Evolutionary conservation across 768 basidiomycete genomes (phyloP).

Genomic region (Suillus decipiens): DNA sequence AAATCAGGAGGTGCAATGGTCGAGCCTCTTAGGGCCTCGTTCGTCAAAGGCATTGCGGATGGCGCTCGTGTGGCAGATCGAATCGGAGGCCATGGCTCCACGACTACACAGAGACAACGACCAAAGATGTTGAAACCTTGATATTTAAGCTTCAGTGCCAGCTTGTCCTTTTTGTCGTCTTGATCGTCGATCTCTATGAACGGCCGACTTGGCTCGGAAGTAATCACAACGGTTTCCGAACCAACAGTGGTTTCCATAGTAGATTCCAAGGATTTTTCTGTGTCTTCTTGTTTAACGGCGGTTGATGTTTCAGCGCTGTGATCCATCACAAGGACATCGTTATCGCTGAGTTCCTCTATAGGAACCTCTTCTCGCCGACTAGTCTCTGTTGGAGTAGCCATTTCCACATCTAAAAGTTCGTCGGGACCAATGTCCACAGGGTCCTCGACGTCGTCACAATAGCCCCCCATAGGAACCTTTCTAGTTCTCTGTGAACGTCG

Average conservation of each 20-base stretch:
- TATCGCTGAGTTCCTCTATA: not conserved
- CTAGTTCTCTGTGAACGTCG: conserved; percentile 36
- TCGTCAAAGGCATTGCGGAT: conserved; percentile 31
- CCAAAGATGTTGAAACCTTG: conserved; percentile 71
- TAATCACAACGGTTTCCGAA: conserved; percentile 3
- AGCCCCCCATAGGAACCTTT: conserved; percentile 27
- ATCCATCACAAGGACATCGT: conserved; percentile 7
- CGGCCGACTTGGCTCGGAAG: not conserved
- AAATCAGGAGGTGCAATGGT: conserved; percentile 38
- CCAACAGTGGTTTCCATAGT: conserved; percentile 3
- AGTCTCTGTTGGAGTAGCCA: conserved; percentile 14
- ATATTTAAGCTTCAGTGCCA: conserved; percentile 63
- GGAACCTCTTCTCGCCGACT: not conserved
- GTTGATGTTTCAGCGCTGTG: conserved; percentile 4
- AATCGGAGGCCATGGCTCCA: conserved; percentile 76
- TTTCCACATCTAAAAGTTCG: conserved; percentile 17
- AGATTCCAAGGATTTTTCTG: conserved; percentile 2
- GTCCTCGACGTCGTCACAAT: conserved; percentile 28
- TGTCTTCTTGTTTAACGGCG: conserved; percentile 1
- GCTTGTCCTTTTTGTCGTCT: conserved; percentile 75
- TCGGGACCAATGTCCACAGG: conserved; percentile 10
- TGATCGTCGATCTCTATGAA: conserved; percentile 47
- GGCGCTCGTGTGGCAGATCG: conserved; percentile 36
- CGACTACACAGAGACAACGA: conserved; percentile 76
- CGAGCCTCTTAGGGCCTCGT: conserved; percentile 29